Percentiles rank a stretch among this genome's conserved stretches.
These are phyloP conservation scores for Ustilago crameri DNA, from an alignment of 1,284 basidiomycete species.

Conservation along the genomic window DNA sequence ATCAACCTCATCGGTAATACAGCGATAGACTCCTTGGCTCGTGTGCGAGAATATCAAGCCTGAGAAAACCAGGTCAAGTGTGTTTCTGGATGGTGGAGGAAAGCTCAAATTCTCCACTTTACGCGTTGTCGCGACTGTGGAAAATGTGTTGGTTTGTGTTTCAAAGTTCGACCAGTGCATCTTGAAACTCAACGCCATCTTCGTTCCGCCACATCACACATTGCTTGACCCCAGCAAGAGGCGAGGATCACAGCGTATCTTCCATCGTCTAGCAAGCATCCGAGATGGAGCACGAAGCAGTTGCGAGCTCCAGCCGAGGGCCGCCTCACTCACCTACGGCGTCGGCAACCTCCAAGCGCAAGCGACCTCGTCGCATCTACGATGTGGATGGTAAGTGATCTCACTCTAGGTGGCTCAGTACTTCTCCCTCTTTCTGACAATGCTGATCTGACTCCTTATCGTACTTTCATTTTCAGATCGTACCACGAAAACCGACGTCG, in stretches of 20 bases:
- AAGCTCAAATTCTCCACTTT: constrained; percentile 8
- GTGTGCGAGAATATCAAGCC: background rate
- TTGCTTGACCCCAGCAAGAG: too few species aligned
- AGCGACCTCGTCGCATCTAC: constrained; percentile 29
- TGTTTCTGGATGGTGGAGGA: background rate
- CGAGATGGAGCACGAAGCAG: constrained; percentile 18
- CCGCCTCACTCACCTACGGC: constrained; percentile 3
- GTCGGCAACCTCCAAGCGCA: constrained; percentile 8
- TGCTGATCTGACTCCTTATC: too few species aligned
- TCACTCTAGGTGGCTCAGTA: too few species aligned
- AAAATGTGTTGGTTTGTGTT: constrained; percentile 7
- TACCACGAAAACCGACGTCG: constrained; percentile 60
- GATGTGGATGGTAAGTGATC: constrained; percentile 31
- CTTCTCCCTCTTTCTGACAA: too few species aligned
- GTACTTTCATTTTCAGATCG: constrained; percentile 48
- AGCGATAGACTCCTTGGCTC: background rate
- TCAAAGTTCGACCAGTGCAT: background rate
- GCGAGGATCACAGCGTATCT: too few species aligned
- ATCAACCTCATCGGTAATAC: background rate
- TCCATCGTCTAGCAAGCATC: too few species aligned
- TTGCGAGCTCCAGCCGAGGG: constrained; percentile 20
- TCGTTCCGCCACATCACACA: too few species aligned
- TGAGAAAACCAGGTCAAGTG: background rate
- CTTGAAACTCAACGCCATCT: background rate
- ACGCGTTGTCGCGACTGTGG: constrained; percentile 22